Conservation (phyloP, 139 green algal species). For the Protoeuglena noctilucae region DNA sequence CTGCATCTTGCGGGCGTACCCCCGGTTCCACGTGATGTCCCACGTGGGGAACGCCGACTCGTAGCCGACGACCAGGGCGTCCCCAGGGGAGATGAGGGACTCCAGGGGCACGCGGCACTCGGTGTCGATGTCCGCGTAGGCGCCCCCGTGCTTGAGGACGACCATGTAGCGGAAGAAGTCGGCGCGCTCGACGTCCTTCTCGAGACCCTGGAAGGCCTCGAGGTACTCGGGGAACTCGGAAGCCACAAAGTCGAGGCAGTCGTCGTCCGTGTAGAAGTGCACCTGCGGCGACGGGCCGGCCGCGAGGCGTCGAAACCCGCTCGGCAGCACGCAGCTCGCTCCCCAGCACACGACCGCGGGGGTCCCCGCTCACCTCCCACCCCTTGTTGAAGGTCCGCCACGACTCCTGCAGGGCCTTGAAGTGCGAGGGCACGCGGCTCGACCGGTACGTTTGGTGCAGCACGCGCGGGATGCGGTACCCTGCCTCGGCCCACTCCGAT, state of each 20-base stretch:
- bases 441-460: too few species aligned
- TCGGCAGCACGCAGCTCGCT: too few species aligned
- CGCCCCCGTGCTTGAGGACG: neutral
- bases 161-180: neutral
- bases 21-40: neutral
- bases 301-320: too few species aligned
- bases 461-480: too few species aligned
- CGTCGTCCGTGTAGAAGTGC: neutral
- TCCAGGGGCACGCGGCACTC: neutral
- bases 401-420: too few species aligned
- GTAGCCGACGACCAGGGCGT: neutral
- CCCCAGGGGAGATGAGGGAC: neutral
- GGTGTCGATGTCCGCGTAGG: neutral
- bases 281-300: too few species aligned
- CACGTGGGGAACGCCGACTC: neutral
- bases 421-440: too few species aligned
- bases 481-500: too few species aligned
- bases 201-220: neutral
- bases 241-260: neutral
- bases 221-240: neutral
- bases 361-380: too few species aligned
- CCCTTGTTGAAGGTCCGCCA: too few species aligned
- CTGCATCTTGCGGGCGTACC: neutral
- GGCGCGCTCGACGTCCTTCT: neutral
- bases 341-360: too few species aligned